Percentiles rank a stretch among this genome's conserved stretches.
Conservation (phyloP, 2,329 filamentous ascomycete genomes). For the Xylaria sp. region DNA sequence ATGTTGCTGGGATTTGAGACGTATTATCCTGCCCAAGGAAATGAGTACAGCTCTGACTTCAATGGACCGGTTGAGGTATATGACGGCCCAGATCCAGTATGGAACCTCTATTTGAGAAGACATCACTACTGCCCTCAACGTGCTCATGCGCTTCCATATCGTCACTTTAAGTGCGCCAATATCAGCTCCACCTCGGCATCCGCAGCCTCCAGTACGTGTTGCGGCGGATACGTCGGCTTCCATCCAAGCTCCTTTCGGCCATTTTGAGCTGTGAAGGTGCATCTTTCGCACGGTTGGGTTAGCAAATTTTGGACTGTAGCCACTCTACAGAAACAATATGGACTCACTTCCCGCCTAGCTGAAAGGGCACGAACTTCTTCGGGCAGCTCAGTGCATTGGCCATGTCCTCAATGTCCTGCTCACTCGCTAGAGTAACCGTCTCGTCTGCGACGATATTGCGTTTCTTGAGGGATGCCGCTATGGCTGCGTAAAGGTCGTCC, state of each 20-base stretch:
- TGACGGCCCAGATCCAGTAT: too few species aligned
- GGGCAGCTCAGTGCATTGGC: slow-evolving; percentile 41
- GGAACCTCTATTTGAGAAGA: too few species aligned
- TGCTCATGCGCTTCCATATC: neutral
- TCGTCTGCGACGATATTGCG: slow-evolving; percentile 43
- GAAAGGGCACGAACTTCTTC: slow-evolving; percentile 42
- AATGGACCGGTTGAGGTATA: too few species aligned
- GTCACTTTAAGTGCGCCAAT: slow-evolving; percentile 27
- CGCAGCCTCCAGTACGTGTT: slow-evolving; percentile 50
- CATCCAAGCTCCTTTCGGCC: slow-evolving; percentile 47
- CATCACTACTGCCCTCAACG: neutral
- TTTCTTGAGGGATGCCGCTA: slow-evolving; percentile 46
- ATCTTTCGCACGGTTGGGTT: slow-evolving; percentile 34
- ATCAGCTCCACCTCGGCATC: slow-evolving; percentile 52
- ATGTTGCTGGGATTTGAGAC: too few species aligned
- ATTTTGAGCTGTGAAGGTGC: slow-evolving; percentile 46
- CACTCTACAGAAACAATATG: neutral
- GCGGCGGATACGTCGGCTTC: slow-evolving; percentile 44
- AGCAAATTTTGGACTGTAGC: neutral
- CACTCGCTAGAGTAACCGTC: slow-evolving; percentile 40
- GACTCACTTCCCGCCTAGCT: slow-evolving; percentile 48
- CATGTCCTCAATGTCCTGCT: slow-evolving; percentile 44
- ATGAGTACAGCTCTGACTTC: too few species aligned
- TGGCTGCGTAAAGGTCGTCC: slow-evolving; percentile 52
- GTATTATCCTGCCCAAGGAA: too few species aligned